Base-by-base conservation (phyloP, 345 rosid genomes). In the Streptanthus diversifolius region DNA sequence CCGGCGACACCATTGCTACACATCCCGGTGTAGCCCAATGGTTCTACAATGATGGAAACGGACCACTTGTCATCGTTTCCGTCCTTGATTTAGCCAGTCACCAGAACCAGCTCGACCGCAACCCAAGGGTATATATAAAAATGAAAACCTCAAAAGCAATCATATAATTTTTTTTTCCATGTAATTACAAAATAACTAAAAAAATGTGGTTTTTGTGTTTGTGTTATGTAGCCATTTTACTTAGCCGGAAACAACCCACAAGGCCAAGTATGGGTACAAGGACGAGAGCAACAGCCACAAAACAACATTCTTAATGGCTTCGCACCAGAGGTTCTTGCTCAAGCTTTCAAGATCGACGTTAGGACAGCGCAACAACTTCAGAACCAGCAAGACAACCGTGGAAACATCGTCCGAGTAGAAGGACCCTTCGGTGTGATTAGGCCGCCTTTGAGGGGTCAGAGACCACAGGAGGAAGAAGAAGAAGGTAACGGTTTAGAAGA, bases 221-320 rank as follows among this genome's bases (percentile, higher is more conserved):
- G 13, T 19, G 2, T 29, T n/a, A 0, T 58, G 65, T 27, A 88
- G 92, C 63, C 77, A 43, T 89, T 86, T 79, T 68, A 71, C 70
- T 76, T 88, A 8, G 90, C 91, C 3, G 92, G 95, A 21, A 87
- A 84, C 84, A 72, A 72, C 75, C 91, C 82, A 37, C 66, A 72
- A 77, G 80, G 80, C 44, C 76, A 78, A 9, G 73, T 25, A 41
- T 70, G 80, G 76, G 9, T 70, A 19, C 18, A 48, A 37, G 66
- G 63, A 58, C 22, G 47, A 19, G 53, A 77, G 19, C 68, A 71
- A 29, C 61, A 66, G 29, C 76, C 75, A 47, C 78, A 78, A 5
- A 47, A 73, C 7, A 62, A 63, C 70, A 56, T 87, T 10, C 73
- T 86, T 58, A 75, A 75, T 39, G 91, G 91, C 24, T 74, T 87